Evolutionary conservation across 805 yeast species (phyloP).

Genomic region (Vanderwaltozyma tropicalis): DNA sequence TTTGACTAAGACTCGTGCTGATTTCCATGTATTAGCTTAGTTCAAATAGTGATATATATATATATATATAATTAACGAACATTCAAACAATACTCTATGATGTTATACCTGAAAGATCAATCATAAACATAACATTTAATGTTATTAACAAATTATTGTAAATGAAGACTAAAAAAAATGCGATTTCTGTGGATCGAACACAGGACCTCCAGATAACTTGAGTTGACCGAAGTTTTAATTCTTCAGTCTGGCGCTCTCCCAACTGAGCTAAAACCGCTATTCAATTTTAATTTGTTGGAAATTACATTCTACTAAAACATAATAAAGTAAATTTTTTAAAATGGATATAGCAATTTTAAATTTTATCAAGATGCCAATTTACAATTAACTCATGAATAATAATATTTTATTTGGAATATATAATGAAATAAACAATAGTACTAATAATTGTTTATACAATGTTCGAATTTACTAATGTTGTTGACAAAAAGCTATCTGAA

Average conservation of each 20-base stretch:
- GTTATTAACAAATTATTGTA: conserved; percentile 5
- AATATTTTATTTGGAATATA: neutral
- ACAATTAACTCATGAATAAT: neutral
- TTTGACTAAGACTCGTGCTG: conserved; percentile 44
- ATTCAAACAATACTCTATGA: too few relatives aligned
- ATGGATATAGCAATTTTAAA: too few relatives aligned
- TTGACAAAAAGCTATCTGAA: conserved; percentile 6
- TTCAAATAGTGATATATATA: neutral
- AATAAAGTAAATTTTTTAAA: neutral
- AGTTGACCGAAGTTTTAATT: conserved; percentile 35
- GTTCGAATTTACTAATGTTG: conserved; percentile 7
- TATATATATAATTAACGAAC: neutral
- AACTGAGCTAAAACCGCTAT: conserved; percentile 36
- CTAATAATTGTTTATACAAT: conserved; percentile 4
- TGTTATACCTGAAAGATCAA: neutral
- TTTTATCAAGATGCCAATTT: too few relatives aligned
- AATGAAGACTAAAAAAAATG: conserved; percentile 41
- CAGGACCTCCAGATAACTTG: conserved; percentile 59
- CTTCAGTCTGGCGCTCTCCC: conserved; percentile 39
- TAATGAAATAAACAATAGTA: neutral
- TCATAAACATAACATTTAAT: neutral
- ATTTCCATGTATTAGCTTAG: conserved; percentile 50
- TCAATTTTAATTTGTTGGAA: neutral
- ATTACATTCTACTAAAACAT: neutral
- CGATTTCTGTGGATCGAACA: conserved; percentile 77